These are phyloP conservation scores for Sorghum bicolor DNA, from an alignment of 176 grass and related monocot species.

Conservation along the genomic window Sorghum_bicolor_NCBIv3 NC_012878.2:52335501-52336000, in stretches of 20 bases:
- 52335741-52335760: slow-evolving; percentile 89
- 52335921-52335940: slow-evolving; percentile 18
- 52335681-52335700: slow-evolving; percentile 5
- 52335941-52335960: slow-evolving; percentile 32
- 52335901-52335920: slow-evolving; percentile 48
- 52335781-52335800: slow-evolving; percentile 45
- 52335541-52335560: slow-evolving; percentile 40
- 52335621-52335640: slow-evolving; percentile 71
- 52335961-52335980: slow-evolving; percentile 53
- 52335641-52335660: slow-evolving; percentile 27
- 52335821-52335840: slow-evolving; percentile 58
- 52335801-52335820: slow-evolving; percentile 32
- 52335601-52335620: slow-evolving; percentile 97
- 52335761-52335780: slow-evolving; percentile 77
- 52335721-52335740: slow-evolving; percentile 92
- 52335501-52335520: slow-evolving; percentile 51
- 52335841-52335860: slow-evolving; percentile 68
- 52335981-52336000: slow-evolving; percentile 84
- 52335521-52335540: slow-evolving; percentile 32
- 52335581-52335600: slow-evolving; percentile 71
- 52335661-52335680: slow-evolving; percentile 21
- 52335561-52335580: slow-evolving; percentile 69
- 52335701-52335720: slow-evolving; percentile 59
- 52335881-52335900: slow-evolving; percentile 76
- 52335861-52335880: slow-evolving; percentile 96